These are phyloP conservation scores for Erythrobasidium yunnanense DNA, from an alignment of 768 basidiomycete genomes.

Conservation along the genomic window DNA sequence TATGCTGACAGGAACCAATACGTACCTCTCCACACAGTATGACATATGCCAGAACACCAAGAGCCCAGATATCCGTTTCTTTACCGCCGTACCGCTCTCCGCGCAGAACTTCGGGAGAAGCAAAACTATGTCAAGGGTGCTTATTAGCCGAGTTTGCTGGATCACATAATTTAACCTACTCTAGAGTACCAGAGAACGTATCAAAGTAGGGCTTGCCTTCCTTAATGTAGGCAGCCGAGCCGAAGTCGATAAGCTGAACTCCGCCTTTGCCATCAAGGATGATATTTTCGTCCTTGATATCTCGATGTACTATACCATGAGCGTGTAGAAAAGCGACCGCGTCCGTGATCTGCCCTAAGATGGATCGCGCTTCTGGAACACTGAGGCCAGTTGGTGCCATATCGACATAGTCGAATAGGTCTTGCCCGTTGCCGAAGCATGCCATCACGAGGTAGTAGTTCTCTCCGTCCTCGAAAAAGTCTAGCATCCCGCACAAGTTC, in stretches of 20 bases:
- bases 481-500: conserved; percentile 83
- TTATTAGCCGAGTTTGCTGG: too few species aligned
- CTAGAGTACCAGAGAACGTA: conserved; percentile 45
- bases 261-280: conserved; percentile 54
- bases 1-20: conserved; percentile 52
- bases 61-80: conserved; percentile 97
- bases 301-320: conserved; percentile 90
- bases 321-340: conserved; percentile 72
- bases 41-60: conserved; percentile 92
- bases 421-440: conserved; percentile 46
- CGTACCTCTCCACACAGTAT: conserved; percentile 75
- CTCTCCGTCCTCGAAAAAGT: conserved; percentile 93
- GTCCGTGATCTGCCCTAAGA: conserved; percentile 88
- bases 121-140: conserved; percentile 48
- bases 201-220: conserved; percentile 44
- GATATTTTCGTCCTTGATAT: conserved; percentile 79
- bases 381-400: conserved; percentile 73
- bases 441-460: conserved; percentile 92
- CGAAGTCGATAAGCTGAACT: conserved; percentile 93
- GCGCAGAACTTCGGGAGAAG: conserved; percentile 87
- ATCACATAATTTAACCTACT: conserved; percentile 26
- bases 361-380: conserved; percentile 59
- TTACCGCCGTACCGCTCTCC: conserved; percentile 91
- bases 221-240: conserved; percentile 52
- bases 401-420: conserved; percentile 94